These are phyloP conservation scores for Galeopsis tetrahit DNA, from an alignment of 257 asterid genomes.

Conservation along the genomic window DNA sequence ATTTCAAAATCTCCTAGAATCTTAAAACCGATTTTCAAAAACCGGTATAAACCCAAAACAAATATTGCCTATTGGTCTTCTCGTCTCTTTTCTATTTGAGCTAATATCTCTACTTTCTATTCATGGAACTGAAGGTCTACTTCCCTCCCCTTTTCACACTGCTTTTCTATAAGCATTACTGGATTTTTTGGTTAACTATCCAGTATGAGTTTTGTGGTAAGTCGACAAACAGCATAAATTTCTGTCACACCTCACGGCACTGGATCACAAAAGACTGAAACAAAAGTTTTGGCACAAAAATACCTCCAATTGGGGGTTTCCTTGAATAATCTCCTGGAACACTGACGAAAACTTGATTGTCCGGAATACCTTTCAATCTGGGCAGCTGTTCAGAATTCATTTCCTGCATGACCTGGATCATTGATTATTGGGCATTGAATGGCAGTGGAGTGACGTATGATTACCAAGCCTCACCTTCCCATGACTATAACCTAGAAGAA, in stretches of 20 bases:
- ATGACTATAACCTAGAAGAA: conserved; percentile 68
- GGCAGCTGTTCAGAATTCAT: conserved; percentile 38
- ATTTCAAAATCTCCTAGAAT: too few species aligned
- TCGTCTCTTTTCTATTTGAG: not conserved
- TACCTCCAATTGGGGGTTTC: conserved; percentile 96
- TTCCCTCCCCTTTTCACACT: not conserved
- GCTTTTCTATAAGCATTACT: not conserved
- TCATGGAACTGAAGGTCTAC: not conserved
- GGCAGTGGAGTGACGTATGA: not conserved
- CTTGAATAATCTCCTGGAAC: conserved; percentile 96
- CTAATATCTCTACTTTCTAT: not conserved
- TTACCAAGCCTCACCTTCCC: conserved; percentile 50
- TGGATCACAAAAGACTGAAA: not conserved
- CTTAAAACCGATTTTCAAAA: too few species aligned
- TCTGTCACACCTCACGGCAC: not conserved
- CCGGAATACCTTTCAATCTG: conserved; percentile 45
- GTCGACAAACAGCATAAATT: not conserved
- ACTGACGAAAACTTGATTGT: conserved; percentile 71
- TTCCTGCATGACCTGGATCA: conserved; percentile 54
- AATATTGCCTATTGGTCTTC: not conserved
- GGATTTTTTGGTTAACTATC: not conserved
- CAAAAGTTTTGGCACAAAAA: not conserved
- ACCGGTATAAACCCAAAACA: too few species aligned
- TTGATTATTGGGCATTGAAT: conserved; percentile 8
- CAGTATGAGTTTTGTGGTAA: not conserved